phyloP scores from a whole-genome alignment of 208 protist species.

The Balamuthia mandrillaris region DNA sequence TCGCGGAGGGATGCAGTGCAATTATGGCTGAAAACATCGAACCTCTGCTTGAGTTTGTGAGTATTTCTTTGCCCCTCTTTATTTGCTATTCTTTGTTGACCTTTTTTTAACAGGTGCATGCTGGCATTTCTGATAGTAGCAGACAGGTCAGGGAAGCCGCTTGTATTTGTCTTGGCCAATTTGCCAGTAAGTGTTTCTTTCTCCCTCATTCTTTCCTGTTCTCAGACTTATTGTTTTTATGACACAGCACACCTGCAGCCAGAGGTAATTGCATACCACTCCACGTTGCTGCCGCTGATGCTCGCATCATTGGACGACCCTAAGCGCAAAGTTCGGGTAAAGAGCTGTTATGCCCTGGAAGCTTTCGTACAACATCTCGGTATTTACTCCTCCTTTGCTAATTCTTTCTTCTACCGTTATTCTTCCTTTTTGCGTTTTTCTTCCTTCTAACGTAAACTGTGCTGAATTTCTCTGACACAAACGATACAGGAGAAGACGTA shows the following conservation, averaged over 20 bases:
- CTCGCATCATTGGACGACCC: neutral
- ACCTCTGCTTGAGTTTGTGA: slow-evolving; percentile 17
- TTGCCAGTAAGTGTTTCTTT: slow-evolving; percentile 17
- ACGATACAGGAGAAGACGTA: neutral
- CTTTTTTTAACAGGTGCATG: no score
- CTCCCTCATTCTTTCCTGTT: neutral
- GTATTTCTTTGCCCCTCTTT: no score
- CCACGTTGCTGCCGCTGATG: slow-evolving; percentile 21
- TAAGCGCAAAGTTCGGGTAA: neutral
- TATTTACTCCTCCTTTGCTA: neutral
- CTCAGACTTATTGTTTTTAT: neutral
- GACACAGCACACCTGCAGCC: slow-evolving; percentile 13
- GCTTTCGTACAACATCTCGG: slow-evolving; percentile 3
- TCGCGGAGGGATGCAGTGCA: slow-evolving; percentile 19
- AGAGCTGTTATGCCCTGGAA: slow-evolving; percentile 30
- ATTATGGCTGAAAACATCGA: slow-evolving; percentile 13
- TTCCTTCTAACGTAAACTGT: neutral
- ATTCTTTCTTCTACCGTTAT: neutral
- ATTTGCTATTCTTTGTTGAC: no score
- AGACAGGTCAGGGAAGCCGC: slow-evolving; percentile 26
- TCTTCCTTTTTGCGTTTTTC: neutral
- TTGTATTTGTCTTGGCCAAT: slow-evolving; percentile 18
- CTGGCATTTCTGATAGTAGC: neutral
- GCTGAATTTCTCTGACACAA: neutral
- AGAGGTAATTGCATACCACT: slow-evolving; percentile 39